Conservation (phyloP, 345 rosid species). For the Rhodomyrtus tomentosa region DNA sequence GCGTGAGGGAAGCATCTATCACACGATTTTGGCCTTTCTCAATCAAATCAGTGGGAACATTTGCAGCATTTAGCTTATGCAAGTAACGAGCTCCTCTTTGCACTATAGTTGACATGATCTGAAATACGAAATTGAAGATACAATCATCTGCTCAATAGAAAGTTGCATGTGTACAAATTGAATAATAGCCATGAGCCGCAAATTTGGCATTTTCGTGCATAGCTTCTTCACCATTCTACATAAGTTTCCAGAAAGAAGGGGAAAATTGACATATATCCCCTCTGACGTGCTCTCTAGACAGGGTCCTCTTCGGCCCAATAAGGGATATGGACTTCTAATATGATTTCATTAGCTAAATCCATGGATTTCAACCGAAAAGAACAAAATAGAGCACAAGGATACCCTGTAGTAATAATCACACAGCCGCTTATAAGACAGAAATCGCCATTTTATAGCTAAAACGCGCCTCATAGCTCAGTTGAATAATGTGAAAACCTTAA, state of each 20-base stretch:
- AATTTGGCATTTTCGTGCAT: background rate
- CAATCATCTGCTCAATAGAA: background rate
- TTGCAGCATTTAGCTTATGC: constrained; percentile 44
- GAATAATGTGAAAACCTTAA: background rate
- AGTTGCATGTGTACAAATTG: background rate
- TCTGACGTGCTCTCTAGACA: background rate
- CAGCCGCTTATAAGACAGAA: background rate
- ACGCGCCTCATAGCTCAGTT: background rate
- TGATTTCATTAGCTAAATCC: background rate
- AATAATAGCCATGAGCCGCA: background rate
- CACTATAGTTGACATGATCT: constrained; percentile 40
- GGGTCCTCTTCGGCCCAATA: background rate
- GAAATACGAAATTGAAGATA: background rate
- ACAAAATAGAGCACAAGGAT: background rate
- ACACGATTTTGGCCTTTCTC: constrained; percentile 85
- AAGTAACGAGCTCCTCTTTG: constrained; percentile 53
- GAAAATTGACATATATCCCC: background rate
- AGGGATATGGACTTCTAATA: background rate
- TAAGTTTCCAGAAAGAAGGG: background rate
- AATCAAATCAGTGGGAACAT: constrained; percentile 46
- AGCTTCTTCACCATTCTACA: background rate
- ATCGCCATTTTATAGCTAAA: background rate
- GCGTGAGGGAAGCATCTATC: constrained; percentile 91
- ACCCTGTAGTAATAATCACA: background rate
- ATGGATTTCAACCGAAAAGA: background rate